phyloP scores from a whole-genome alignment of 257 asterid species.

The Solanum pennellii region DNA sequence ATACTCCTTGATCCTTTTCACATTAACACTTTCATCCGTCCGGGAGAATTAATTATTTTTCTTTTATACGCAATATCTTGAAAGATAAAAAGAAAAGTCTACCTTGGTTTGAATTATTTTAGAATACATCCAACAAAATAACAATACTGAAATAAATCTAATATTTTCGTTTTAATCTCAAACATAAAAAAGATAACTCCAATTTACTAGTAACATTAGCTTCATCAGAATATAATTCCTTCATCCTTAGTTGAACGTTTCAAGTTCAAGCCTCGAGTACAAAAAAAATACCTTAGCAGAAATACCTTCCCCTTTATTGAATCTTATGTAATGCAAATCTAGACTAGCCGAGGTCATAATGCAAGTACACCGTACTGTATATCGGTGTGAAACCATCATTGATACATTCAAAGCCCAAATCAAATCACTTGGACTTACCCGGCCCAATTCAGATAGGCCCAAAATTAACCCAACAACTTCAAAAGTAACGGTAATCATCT shows the following conservation, averaged over 20 bases:
- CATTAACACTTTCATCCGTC: fast-evolving
- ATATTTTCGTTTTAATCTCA: too few species aligned
- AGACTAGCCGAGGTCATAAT: background rate
- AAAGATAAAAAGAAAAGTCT: too few species aligned
- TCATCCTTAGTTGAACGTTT: too few species aligned
- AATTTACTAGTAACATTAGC: background rate
- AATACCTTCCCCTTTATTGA: background rate
- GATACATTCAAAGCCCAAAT: background rate
- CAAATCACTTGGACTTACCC: background rate
- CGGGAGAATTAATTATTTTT: fast-evolving
- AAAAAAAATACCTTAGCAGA: background rate
- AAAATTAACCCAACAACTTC: background rate
- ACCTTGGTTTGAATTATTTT: background rate
- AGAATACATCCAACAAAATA: background rate
- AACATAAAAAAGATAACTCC: background rate
- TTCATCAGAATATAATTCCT: too few species aligned
- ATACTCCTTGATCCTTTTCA: too few species aligned
- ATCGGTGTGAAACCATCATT: background rate
- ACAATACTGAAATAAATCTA: background rate
- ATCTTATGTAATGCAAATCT: background rate
- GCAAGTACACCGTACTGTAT: background rate
- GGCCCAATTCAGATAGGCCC: background rate
- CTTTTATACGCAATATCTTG: too few species aligned
- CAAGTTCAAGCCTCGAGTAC: background rate
- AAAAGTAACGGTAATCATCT: constrained; percentile 3